Base-by-base conservation (phyloP, 169 alveolate genomes). In the Cytauxzoon felis region DNA sequence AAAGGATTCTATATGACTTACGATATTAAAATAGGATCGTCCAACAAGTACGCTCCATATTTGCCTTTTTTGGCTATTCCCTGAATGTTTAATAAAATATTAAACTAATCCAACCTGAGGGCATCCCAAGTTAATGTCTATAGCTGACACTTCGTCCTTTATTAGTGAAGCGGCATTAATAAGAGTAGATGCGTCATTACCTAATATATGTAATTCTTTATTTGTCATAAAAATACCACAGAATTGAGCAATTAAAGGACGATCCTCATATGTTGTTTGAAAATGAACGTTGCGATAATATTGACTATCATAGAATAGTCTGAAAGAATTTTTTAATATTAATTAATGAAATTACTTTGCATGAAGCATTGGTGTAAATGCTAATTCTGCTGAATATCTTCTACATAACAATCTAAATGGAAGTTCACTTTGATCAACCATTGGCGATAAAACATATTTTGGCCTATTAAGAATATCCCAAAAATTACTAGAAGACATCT, bases 351-450 rank as follows among this genome's bases (percentile, higher is more conserved):
- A 49, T 36, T 47, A 60, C 71, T 32, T 60, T 26, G 87, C 84
- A 63, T 93, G 96, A 32, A 90, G 86, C 98, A 93, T 93, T 38
- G 96, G 98, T 6, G 98, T 89, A 70, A 79, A 93, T 11, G 95
- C 78, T 43, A 93, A 73, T 54, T 93, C 81, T 30, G 95, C 90
- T 18, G 89, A 87, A 68, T 93, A 92, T 49, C 90, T 87, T 49
- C 94, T 78, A 38, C 96, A 90, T 23, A 92, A 82, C 59, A 93
- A 68, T 67, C 85, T 67, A 51, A 84, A 84, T 21, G 91, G 81
- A 23, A 84, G 78, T 60, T 84, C 91, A 41, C 91, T 84, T 30
- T 80, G 84, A 50, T 78, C 83, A 3, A 84, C 91, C 91, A 84
- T 84, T 6, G 91, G 91, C 8, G 91, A 88, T 58, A 70, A 82